phyloP scores from a whole-genome alignment of 129 eudicot genomes.

The Sambucus nigra region DNA sequence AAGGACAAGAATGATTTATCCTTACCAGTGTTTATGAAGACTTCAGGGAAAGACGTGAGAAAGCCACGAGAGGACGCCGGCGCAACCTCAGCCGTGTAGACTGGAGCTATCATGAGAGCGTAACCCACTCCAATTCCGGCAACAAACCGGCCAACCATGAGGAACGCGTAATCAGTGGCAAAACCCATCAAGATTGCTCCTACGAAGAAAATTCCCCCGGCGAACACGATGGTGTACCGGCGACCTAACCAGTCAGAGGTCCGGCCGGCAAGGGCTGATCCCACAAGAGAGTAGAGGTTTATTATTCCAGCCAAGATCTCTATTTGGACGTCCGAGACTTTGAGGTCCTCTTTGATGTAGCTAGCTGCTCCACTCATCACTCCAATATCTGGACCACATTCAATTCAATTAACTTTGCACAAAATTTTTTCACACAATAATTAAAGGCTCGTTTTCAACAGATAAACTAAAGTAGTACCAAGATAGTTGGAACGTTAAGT shows the following conservation, averaged over 20 bases:
- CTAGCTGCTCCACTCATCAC: slow-evolving; percentile 58
- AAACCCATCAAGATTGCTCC: slow-evolving; percentile 57
- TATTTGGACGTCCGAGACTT: slow-evolving; percentile 20
- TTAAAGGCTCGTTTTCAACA: too few relatives aligned
- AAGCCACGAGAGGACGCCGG: slow-evolving; percentile 52
- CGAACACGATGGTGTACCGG: slow-evolving; percentile 38
- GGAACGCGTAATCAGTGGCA: slow-evolving; percentile 46
- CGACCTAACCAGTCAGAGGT: slow-evolving; percentile 59
- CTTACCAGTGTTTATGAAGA: slow-evolving; percentile 43
- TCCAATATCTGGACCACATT: slow-evolving; percentile 35
- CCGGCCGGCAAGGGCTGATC: slow-evolving; percentile 44
- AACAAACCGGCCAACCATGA: slow-evolving; percentile 51
- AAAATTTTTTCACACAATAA: too few relatives aligned
- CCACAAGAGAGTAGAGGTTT: slow-evolving; percentile 36
- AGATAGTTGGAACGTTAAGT: too few relatives aligned
- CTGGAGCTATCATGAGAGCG: slow-evolving; percentile 57
- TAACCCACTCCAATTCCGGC: slow-evolving; percentile 58
- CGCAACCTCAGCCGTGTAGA: slow-evolving; percentile 52
- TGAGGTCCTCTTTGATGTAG: slow-evolving; percentile 33
- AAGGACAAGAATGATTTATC: neutral
- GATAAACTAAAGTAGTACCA: too few relatives aligned
- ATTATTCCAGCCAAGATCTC: slow-evolving; percentile 40
- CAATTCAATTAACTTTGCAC: too few relatives aligned
- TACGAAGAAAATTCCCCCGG: slow-evolving; percentile 39
- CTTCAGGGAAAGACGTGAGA: slow-evolving; percentile 55